phyloP scores from a whole-genome alignment of 306 rosid species.

The Quercus mongolica region DNA sequence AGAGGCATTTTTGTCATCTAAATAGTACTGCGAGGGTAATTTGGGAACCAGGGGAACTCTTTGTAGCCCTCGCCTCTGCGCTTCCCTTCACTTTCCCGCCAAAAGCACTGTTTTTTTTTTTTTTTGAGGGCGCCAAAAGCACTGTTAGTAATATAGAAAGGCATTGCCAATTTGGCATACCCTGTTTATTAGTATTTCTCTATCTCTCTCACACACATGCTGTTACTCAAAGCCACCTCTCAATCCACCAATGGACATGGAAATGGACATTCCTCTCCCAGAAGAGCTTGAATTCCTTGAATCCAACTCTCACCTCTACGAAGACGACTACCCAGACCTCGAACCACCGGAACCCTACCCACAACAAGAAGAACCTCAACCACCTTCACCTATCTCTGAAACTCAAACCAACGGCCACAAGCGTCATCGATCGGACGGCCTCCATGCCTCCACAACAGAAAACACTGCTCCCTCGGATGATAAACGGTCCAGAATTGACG shows the following conservation, averaged over 20 bases:
- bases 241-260: slow-evolving; percentile 26
- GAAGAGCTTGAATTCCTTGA: slow-evolving; percentile 89
- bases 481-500: slow-evolving; percentile 52
- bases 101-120: neutral
- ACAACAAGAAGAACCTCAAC: slow-evolving; percentile 18
- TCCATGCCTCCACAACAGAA: slow-evolving; percentile 13
- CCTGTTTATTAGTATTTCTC: neutral
- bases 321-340: slow-evolving; percentile 33
- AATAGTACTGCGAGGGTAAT: neutral
- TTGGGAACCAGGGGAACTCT: neutral
- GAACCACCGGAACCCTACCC: slow-evolving; percentile 41
- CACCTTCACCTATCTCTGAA: slow-evolving; percentile 15
- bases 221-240: neutral
- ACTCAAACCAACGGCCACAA: slow-evolving; percentile 40
- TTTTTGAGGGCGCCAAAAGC: slow-evolving; percentile 11
- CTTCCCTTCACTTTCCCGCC: slow-evolving; percentile 9
- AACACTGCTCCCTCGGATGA: slow-evolving; percentile 24
- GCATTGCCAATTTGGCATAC: too few relatives aligned
- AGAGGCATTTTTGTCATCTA: too few relatives aligned
- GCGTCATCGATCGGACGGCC: slow-evolving; percentile 45
- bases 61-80: neutral
- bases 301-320: slow-evolving; percentile 39
- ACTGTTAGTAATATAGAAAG: neutral
- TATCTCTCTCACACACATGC: neutral
- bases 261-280: slow-evolving; percentile 67